These are phyloP conservation scores for Exophiala oligosperma DNA, from an alignment of 2,329 filamentous ascomycete genomes.

Conservation along the genomic window DNA sequence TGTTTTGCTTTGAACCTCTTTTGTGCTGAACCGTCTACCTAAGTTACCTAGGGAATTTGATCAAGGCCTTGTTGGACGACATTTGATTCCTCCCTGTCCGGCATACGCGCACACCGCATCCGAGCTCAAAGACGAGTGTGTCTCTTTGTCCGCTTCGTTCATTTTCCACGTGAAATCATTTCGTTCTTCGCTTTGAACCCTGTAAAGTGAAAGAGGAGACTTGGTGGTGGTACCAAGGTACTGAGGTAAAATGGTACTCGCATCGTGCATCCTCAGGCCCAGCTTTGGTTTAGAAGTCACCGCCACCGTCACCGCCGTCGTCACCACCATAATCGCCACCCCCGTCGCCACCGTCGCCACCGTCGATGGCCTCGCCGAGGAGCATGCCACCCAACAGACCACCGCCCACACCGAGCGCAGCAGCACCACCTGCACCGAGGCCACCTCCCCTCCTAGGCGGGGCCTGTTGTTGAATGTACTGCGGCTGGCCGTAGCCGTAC, in stretches of 20 bases:
- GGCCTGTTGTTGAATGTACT: slow-evolving; percentile 34
- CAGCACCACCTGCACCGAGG: slow-evolving; percentile 71
- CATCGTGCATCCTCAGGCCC: not conserved
- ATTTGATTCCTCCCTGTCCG: too few relatives aligned
- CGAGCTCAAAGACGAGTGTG: too few relatives aligned
- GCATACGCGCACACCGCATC: too few relatives aligned
- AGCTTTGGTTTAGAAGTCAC: not conserved
- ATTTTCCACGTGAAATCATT: too few relatives aligned
- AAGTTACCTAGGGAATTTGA: too few relatives aligned
- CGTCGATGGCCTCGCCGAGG: slow-evolving; percentile 66
- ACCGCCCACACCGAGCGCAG: slow-evolving; percentile 76
- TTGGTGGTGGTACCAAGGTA: too few relatives aligned
- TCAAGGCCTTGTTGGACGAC: too few relatives aligned
- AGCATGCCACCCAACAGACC: slow-evolving; percentile 77
- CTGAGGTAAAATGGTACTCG: not conserved
- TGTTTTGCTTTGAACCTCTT: too few relatives aligned
- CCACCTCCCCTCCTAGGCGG: slow-evolving; percentile 43
- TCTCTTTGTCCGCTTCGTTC: too few relatives aligned
- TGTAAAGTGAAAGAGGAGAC: too few relatives aligned
- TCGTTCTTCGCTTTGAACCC: too few relatives aligned
- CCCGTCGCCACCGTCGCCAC: slow-evolving; percentile 46
- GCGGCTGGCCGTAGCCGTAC: slow-evolving; percentile 31
- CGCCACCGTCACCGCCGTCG: slow-evolving; percentile 8
- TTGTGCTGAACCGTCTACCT: too few relatives aligned
- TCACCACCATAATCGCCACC: slow-evolving; percentile 32